These are phyloP conservation scores for Suillus subluteus DNA, from an alignment of 768 basidiomycete species.

Conservation along the genomic window DNA sequence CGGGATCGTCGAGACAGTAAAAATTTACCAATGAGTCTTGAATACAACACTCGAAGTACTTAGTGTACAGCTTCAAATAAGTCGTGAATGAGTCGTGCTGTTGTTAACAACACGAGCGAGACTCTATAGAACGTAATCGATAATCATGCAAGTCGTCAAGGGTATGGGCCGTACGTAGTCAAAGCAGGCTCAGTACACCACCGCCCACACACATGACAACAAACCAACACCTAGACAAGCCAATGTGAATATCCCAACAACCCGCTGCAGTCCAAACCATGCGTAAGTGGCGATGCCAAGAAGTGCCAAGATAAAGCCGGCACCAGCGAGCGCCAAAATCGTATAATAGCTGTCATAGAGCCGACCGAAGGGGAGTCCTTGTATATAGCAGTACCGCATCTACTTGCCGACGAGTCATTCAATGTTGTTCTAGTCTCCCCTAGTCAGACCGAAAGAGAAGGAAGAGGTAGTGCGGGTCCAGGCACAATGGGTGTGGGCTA, in stretches of 20 bases:
- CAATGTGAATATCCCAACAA: slow-evolving; percentile 32
- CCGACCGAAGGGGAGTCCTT: too few species aligned
- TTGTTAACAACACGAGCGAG: background rate
- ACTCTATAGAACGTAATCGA: too few species aligned
- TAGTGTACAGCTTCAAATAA: background rate
- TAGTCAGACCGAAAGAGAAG: too few species aligned
- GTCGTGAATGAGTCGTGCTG: background rate
- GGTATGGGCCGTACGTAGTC: background rate
- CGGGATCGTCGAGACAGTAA: too few species aligned
- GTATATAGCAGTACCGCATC: too few species aligned
- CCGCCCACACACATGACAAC: slow-evolving; percentile 30
- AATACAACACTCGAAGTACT: background rate
- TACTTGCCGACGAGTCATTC: too few species aligned
- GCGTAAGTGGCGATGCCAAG: slow-evolving; percentile 29
- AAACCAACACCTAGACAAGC: slow-evolving; percentile 27
- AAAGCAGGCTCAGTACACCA: slow-evolving; percentile 11
- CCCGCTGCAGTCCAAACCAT: slow-evolving; percentile 26
- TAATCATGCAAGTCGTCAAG: too few species aligned
- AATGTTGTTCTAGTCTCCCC: too few species aligned
- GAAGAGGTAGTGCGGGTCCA: too few species aligned
- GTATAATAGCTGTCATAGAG: slow-evolving; percentile 24
- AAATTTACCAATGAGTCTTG: background rate
- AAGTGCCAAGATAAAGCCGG: slow-evolving; percentile 30
- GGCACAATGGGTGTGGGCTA: too few species aligned
- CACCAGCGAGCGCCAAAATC: slow-evolving; percentile 24